Evolutionary conservation across 441 rosid species (phyloP).

Genomic region (Bocquillonia castaneifolia): DNA sequence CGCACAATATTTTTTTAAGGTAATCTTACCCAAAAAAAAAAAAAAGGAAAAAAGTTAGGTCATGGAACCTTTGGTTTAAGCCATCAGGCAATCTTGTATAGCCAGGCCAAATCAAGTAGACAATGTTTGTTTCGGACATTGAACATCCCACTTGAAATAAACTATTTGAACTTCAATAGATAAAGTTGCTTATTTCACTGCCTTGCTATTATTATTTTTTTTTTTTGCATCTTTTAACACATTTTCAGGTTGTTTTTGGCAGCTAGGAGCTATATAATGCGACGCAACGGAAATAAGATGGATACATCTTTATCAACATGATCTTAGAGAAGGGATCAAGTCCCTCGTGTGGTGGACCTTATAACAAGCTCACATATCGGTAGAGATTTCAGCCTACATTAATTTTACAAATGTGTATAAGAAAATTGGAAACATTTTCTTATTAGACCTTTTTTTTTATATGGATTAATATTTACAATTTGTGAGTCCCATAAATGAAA

Average conservation of each 20-base stretch:
- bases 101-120: background rate
- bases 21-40: background rate
- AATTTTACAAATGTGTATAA: background rate
- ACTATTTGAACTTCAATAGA: background rate
- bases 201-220: background rate
- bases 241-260: background rate
- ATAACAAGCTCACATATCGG: background rate
- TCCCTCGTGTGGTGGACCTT: conserved; percentile 16
- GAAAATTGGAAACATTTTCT: too few species aligned
- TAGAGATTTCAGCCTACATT: background rate
- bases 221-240: background rate
- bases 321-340: background rate
- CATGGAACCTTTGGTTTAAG: too few species aligned
- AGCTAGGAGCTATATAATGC: background rate
- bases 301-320: background rate
- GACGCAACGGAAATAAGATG: background rate
- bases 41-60: background rate
- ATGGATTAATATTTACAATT: too few species aligned
- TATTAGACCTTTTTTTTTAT: too few species aligned
- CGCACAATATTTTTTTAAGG: background rate
- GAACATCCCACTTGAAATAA: background rate
- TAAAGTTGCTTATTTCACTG: background rate
- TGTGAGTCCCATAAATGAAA: too few species aligned
- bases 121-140: background rate
- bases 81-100: background rate